Evolutionary conservation across 73 alveolate species (phyloP).

Genomic region (Blepharisma stoltei): DNA sequence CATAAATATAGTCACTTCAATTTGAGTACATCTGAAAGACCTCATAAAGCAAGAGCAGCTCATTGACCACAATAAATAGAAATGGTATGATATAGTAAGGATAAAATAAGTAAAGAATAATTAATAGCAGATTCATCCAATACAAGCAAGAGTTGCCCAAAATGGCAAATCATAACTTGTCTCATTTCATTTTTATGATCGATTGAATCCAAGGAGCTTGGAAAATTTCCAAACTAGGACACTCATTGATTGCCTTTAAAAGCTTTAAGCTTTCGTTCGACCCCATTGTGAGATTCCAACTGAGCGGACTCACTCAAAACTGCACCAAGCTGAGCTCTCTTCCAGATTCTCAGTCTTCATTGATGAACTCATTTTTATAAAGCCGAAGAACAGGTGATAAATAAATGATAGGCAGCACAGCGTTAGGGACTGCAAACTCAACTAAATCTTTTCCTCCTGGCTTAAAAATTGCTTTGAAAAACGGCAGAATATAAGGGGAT

Average conservation of each 20-base stretch:
- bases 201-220: not conserved
- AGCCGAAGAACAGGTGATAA: not conserved
- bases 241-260: not conserved
- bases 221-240: not conserved
- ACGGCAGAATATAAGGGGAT: not conserved
- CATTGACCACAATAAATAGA: not conserved
- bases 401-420: not conserved
- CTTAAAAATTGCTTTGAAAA: not conserved
- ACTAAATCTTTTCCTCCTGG: not conserved
- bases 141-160: not conserved
- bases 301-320: not conserved
- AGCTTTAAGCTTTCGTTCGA: not conserved
- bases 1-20: not conserved
- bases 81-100: not conserved
- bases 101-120: not conserved
- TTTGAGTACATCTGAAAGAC: not conserved
- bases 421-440: not conserved
- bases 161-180: not conserved
- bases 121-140: not conserved
- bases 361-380: not conserved
- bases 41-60: not conserved
- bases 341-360: not conserved
- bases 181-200: not conserved
- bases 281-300: not conserved
- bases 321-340: not conserved